A percentile compares a stretch with the other conserved stretches of the same genome.
phyloP scores from a whole-genome alignment of 2,329 filamentous ascomycete species.

The Clonostachys rhizophaga region DNA sequence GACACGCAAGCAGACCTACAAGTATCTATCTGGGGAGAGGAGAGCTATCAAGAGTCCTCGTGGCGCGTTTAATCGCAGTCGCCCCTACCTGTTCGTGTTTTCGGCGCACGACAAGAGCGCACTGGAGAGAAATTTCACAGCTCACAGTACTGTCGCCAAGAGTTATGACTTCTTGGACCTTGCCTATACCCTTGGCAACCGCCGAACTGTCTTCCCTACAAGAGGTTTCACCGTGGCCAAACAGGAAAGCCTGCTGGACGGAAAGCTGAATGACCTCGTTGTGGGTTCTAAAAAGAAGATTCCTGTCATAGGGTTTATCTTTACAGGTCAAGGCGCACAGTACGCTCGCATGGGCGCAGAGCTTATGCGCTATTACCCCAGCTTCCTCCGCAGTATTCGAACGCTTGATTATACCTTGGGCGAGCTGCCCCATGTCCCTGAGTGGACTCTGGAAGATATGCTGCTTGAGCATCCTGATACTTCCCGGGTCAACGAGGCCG shows the following conservation, averaged over 20 bases:
- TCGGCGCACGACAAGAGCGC: conserved; percentile 11
- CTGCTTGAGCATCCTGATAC: conserved; percentile 1
- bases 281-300: conserved; percentile 8
- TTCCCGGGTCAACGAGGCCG: conserved; percentile 22
- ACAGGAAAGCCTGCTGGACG: too few species aligned
- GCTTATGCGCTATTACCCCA: conserved; percentile 24
- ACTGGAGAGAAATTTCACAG: conserved; percentile 8
- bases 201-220: too few species aligned
- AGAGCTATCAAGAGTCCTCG: neutral
- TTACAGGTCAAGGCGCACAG: conserved; percentile 37
- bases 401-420: neutral
- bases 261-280: too few species aligned
- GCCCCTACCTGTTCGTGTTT: conserved; percentile 12
- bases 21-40: neutral
- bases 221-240: too few species aligned
- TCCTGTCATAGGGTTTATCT: conserved; percentile 27
- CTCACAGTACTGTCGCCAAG: conserved; percentile 3
- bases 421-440: neutral
- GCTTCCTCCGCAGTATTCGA: conserved; percentile 5
- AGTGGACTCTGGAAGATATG: neutral
- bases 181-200: conserved; percentile 9
- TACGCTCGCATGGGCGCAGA: conserved; percentile 36
- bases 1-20: neutral
- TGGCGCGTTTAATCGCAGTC: conserved; percentile 6
- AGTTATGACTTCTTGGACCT: conserved; percentile 4